These are phyloP conservation scores for Eucalyptus regnans DNA, from an alignment of 345 rosid genomes.

Conservation along the genomic window DNA sequence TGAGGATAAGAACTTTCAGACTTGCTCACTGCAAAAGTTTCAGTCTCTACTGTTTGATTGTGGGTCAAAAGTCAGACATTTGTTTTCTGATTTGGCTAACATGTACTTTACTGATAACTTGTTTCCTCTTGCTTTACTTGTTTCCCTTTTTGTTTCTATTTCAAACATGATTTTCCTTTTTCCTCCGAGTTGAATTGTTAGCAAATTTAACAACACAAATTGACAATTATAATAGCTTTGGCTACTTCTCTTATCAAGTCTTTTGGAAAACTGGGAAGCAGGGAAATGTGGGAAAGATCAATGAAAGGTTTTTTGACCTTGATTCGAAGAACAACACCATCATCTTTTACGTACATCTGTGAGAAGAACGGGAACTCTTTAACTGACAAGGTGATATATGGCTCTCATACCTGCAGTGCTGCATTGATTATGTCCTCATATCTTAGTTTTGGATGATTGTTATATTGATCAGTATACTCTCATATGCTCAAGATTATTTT, in stretches of 20 bases:
- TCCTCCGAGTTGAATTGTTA: background rate
- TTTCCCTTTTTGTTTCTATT: background rate
- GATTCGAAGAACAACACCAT: slow-evolving; percentile 73
- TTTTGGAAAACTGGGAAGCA: slow-evolving; percentile 14
- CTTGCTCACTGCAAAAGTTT: background rate
- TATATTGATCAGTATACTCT: background rate
- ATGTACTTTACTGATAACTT: background rate
- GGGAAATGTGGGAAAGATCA: slow-evolving; percentile 99
- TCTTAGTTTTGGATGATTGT: background rate
- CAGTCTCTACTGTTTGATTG: background rate
- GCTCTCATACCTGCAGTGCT: background rate
- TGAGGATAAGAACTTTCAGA: background rate
- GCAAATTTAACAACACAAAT: background rate
- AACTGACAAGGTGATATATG: slow-evolving; percentile 54
- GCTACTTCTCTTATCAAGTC: background rate
- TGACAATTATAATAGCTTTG: background rate
- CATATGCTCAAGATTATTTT: background rate
- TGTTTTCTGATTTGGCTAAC: background rate
- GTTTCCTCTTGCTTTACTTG: background rate
- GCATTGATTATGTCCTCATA: background rate
- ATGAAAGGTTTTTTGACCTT: slow-evolving; percentile 86
- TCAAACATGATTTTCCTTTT: background rate
- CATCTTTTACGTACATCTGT: slow-evolving; percentile 77
- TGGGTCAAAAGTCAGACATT: background rate
- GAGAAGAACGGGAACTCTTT: slow-evolving; percentile 67